Evolutionary conservation across 2,329 filamentous ascomycete species (phyloP), one percentile per base, ranked within the genome.

Genomic region (Dactylellina parvicollis): DNA sequence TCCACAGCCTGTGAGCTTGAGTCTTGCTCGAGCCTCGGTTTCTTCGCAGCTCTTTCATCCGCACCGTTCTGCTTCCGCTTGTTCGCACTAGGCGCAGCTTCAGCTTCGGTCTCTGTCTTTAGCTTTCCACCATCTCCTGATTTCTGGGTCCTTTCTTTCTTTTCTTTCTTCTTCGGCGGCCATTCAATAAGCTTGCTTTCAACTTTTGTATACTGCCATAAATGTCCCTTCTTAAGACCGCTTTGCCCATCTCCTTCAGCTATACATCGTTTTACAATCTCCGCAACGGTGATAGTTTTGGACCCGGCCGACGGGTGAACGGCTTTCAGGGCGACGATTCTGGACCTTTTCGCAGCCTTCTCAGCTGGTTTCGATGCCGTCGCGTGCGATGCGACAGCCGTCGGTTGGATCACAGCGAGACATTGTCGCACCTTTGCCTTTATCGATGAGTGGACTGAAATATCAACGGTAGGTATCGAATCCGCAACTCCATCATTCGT

Each of bases 161-260:
- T 22, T 8, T 34, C 34, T 22, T 46, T 28, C 32, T 34, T 24
- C 59, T 52, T 52, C 10, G 59, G 59, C 16, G 57, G 67, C 55
- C 61, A 52, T 60, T 72, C 67, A 4, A 72, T 30, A 10, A 72
- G 59, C 18, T 54, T 52, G 36, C 67, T 72, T 32, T 72, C 67
- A 9, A 72, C 8, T 38, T 72, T 65, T 1, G 59, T 72, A 22
- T 59, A 72, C 59, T 72, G 67, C 67, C 67, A 72, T 59, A 59
- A 72, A 4, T 52, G 14, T 0, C 66, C 44, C 18, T 30, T 32
- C 12, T 20, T 20, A 7, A 16, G 26, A 10, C 34, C 46, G 16
- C 18, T 32, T 7, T 36, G 18, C 3, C 40, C 40, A n/a, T 40
- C 49, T 16, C 32, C 28, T 26, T 56, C 52, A n/a, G 59, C 57